Percentiles rank a stretch among this genome's conserved stretches.
Conservation (phyloP, 139 green algal species). For the Microglena sp. region DNA sequence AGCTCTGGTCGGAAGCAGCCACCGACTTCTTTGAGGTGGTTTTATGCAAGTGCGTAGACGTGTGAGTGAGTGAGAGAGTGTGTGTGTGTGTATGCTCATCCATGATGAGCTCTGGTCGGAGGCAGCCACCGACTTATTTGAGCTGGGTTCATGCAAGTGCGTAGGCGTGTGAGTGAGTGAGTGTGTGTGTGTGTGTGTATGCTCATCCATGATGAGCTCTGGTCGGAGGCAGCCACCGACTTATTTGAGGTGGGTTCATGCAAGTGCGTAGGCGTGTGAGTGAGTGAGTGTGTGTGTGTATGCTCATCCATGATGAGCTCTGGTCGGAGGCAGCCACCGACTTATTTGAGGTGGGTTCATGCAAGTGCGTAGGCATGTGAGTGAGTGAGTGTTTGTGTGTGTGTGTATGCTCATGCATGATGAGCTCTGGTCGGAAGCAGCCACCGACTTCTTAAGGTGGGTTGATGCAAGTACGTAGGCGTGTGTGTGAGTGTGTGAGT, state of each 20-base stretch:
- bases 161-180: not conserved
- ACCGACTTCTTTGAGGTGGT: constrained; percentile 95
- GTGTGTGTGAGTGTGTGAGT: not conserved
- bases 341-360: constrained; percentile 82
- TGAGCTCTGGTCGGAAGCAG: too few relatives aligned
- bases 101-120: constrained; percentile 77
- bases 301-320: constrained; percentile 82
- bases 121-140: constrained; percentile 94
- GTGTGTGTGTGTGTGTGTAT: too few relatives aligned
- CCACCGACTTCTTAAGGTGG: too few relatives aligned
- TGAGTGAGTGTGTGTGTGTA: too few relatives aligned
- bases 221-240: constrained; percentile 84
- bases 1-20: constrained; percentile 73
- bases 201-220: constrained; percentile 87
- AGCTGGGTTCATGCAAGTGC: constrained; percentile 36
- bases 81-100: too few relatives aligned
- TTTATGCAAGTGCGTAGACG: too few relatives aligned
- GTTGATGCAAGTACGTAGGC: too few relatives aligned
- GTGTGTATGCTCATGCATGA: too few relatives aligned
- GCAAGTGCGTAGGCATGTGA: not conserved
- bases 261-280: not conserved
- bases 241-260: constrained; percentile 83
- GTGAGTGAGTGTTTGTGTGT: too few relatives aligned
- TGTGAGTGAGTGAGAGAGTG: not conserved
- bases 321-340: constrained; percentile 88